Evolutionary conservation across 352 stramenopile species (phyloP), one percentile per base, ranked within the genome.

Genomic region (Phytophthora sp.): DNA sequence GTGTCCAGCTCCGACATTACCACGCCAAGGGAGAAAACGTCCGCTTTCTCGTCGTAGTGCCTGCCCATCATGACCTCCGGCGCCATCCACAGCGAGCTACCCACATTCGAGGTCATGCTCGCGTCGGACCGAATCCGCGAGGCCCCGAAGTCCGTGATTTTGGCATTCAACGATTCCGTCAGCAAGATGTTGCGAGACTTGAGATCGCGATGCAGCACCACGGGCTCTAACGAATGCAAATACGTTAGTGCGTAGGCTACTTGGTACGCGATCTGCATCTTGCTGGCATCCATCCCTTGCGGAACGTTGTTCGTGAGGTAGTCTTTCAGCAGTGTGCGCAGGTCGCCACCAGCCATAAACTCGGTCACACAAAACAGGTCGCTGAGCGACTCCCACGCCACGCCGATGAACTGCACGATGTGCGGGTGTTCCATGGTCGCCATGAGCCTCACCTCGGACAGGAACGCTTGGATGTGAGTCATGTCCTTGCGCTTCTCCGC

Each of bases 141-240:
- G 0, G 57, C 58, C 0, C 76, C 76, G 64, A 88, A 88, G 56
- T 88, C 79, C 6, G 77, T 87, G 5, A 88, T 43, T 39, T 85
- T 88, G 17, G 74, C 70, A 5, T 71, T 23, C 13, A 81, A 44
- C 13, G 59, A 61, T n/a, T 44, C 42, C 0, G 71, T 77, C 13
- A 91, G 48, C 38, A 91, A 55, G 49, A 91, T 83, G 57, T 91
- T 88, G 26, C 78, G 74, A 4, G 75, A 87, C 55, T 90, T 90
- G 54, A 90, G 72, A 54, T 88, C 81, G 13, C 81, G 78, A 46
- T 90, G 79, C 18, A 78, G 17, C 21, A 75, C 53, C 5, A 72
- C 46, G 3, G 64, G 66, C 27, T 66, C 30, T 24, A 77, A 34
- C 4, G 64, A 72, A 18, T 77, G 69, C 34, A 77, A 45, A 26